Percentiles rank a stretch among this genome's conserved stretches.
Conservation (phyloP, 805 yeast species). For the Ogataea haglerorum region DNA sequence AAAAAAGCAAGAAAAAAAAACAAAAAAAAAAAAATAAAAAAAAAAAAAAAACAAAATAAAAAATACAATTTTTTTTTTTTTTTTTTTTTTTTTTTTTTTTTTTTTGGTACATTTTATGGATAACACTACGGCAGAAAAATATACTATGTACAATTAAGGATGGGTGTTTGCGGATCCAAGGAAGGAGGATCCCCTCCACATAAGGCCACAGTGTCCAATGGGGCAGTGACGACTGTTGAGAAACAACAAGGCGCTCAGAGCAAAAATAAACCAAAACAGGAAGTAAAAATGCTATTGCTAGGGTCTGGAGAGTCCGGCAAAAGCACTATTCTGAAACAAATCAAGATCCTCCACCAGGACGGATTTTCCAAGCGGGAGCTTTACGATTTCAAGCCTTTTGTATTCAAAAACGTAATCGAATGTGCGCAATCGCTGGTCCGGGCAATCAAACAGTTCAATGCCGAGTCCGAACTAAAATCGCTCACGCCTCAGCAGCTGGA, state of each 20-base stretch:
- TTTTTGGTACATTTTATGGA: background rate
- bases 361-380: constrained; percentile 72
- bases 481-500: constrained; percentile 39
- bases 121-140: background rate
- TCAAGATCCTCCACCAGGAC: constrained; percentile 71
- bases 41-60: too few species aligned
- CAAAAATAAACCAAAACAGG: constrained; percentile 34
- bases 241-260: background rate
- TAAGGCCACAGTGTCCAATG: background rate
- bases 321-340: constrained; percentile 77
- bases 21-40: too few species aligned
- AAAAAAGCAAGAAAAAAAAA: too few species aligned
- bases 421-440: constrained; percentile 68
- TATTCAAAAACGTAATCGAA: constrained; percentile 72
- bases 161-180: constrained; percentile 31
- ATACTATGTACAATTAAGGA: constrained; percentile 9
- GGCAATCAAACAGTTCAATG: constrained; percentile 55
- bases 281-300: constrained; percentile 68
- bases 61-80: too few species aligned
- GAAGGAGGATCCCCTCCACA: constrained; percentile 10
- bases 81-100: too few species aligned
- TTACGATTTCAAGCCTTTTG: constrained; percentile 71
- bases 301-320: constrained; percentile 91
- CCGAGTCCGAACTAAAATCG: constrained; percentile 35
- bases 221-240: background rate